Percentiles rank a stretch among this genome's conserved stretches.
Conservation (phyloP, 2,329 filamentous ascomycete genomes). For the Fusarium hostae region DNA sequence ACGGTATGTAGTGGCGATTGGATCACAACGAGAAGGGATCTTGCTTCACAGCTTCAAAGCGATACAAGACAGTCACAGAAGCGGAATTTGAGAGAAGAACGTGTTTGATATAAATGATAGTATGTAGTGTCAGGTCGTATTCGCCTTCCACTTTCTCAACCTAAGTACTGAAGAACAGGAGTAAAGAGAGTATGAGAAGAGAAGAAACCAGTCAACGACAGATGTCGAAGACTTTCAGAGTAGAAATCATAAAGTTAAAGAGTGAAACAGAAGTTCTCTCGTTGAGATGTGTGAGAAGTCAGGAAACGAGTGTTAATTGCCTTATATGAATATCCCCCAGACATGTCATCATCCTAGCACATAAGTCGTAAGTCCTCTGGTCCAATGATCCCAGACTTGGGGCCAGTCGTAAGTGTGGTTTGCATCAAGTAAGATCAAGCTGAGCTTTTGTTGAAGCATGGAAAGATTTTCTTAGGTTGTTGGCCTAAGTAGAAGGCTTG, state of each 20-base stretch:
- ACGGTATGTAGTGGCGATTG: background rate
- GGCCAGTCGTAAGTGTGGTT: background rate
- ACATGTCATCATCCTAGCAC: background rate
- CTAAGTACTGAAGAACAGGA: background rate
- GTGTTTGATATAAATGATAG: background rate
- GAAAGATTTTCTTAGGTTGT: background rate
- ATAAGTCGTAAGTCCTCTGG: background rate
- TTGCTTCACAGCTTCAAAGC: rapidly evolving
- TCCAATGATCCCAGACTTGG: background rate
- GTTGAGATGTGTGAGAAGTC: background rate
- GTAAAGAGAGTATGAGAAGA: conserved; percentile 11
- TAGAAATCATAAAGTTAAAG: background rate
- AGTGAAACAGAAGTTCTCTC: background rate
- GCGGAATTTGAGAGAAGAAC: background rate
- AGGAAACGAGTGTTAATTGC: background rate
- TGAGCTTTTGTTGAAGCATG: background rate
- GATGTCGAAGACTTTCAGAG: background rate
- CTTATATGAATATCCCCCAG: background rate
- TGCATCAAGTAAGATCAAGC: background rate
- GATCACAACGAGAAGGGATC: rapidly evolving
- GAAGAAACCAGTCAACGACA: background rate
- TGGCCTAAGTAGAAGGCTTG: background rate
- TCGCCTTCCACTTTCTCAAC: background rate
- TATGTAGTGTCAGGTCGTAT: background rate
- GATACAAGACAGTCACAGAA: background rate